Conservation (phyloP, 805 yeast species). For the Myxozyma lipomycoides region DNA sequence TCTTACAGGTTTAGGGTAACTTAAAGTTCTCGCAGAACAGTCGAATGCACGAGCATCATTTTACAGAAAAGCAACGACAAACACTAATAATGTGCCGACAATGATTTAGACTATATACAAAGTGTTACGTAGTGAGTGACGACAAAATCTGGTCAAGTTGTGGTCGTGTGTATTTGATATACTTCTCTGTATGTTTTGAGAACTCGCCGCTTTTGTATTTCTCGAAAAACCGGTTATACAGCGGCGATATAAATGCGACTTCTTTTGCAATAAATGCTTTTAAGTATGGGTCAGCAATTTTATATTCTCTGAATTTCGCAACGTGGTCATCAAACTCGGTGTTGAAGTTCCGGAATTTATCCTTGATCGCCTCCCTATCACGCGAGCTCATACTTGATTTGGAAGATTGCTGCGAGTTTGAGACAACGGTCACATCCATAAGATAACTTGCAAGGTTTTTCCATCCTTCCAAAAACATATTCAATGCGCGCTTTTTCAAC, state of each 20-base stretch:
- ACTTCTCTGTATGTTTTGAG: constrained; percentile 65
- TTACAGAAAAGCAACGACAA: too few species aligned
- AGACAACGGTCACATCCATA: constrained; percentile 73
- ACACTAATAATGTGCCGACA: too few species aligned
- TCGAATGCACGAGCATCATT: too few species aligned
- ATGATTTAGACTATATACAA: too few species aligned
- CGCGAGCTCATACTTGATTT: constrained; percentile 49
- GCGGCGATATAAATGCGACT: constrained; percentile 68
- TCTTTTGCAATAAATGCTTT: constrained; percentile 64
- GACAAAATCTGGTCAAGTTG: constrained; percentile 42
- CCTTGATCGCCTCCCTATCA: constrained; percentile 78
- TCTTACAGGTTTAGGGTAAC: too few species aligned
- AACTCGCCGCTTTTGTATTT: constrained; percentile 67
- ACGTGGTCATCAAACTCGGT: constrained; percentile 75
- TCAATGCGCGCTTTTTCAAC: constrained; percentile 68
- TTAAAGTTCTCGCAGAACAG: too few species aligned
- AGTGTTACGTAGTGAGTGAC: constrained; percentile 34
- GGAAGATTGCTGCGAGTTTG: constrained; percentile 36
- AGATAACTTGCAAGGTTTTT: constrained; percentile 68
- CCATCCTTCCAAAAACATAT: constrained; percentile 71
- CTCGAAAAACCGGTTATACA: constrained; percentile 80
- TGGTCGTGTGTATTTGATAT: constrained; percentile 49
- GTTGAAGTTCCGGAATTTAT: constrained; percentile 77
- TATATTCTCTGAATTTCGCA: constrained; percentile 58
- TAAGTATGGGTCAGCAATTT: constrained; percentile 62